Evolutionary conservation across 495 filamentous ascomycete genomes (phyloP).

Genomic region (Penicillium lividum): DNA sequence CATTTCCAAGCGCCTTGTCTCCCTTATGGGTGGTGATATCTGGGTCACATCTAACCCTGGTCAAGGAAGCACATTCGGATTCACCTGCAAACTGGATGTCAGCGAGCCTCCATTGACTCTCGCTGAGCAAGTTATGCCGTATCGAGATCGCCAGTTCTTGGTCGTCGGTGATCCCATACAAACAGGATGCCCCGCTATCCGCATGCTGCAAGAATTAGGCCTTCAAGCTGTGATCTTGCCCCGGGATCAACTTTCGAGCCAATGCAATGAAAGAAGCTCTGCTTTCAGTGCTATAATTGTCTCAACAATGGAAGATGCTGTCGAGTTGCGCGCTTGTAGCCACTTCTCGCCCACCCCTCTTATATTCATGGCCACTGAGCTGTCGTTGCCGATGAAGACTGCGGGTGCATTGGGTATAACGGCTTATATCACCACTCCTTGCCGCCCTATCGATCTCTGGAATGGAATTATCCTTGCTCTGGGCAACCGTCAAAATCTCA

Average conservation of each 20-base stretch:
- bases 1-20: conserved; percentile 73
- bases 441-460: conserved; percentile 83
- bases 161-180: conserved; percentile 83
- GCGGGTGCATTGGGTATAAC: conserved; percentile 89
- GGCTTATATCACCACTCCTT: conserved; percentile 93
- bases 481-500: conserved; percentile 80
- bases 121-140: conserved; percentile 76
- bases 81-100: conserved; percentile 74
- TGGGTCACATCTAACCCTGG: conserved; percentile 88
- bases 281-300: conserved; percentile 89
- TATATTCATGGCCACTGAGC: conserved; percentile 79
- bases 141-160: conserved; percentile 75
- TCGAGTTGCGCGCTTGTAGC: conserved; percentile 70
- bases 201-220: conserved; percentile 69
- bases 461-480: conserved; percentile 92
- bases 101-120: conserved; percentile 70
- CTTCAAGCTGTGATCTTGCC: conserved; percentile 73
- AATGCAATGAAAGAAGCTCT: conserved; percentile 50
- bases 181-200: conserved; percentile 62
- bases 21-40: conserved; percentile 79
- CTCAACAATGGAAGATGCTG: conserved; percentile 82
- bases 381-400: conserved; percentile 84
- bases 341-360: conserved; percentile 89
- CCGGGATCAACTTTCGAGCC: conserved; percentile 44
- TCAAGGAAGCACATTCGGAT: conserved; percentile 82